Evolutionary conservation across 139 green algal species (phyloP).

Genomic region (Chara braunii): DNA sequence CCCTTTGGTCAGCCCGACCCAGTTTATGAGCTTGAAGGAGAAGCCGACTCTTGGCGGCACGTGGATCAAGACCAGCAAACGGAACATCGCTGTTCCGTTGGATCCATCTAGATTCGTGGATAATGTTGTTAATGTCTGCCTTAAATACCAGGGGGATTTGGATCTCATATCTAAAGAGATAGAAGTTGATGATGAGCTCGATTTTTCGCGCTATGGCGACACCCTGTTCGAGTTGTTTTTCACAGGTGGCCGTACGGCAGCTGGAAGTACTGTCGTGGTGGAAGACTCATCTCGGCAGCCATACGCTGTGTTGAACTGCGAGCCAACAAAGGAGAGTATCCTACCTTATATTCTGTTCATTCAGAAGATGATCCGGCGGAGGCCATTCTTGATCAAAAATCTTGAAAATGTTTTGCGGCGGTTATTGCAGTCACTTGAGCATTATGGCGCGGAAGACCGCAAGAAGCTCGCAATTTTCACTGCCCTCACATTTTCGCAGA

Average conservation of each 20-base stretch:
- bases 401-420: slow-evolving; percentile 86
- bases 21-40: too few relatives aligned
- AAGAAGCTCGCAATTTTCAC: slow-evolving; percentile 36
- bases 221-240: slow-evolving; percentile 44
- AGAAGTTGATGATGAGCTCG: slow-evolving; percentile 67
- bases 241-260: slow-evolving; percentile 14
- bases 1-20: too few relatives aligned
- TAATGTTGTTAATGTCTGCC: slow-evolving; percentile 73
- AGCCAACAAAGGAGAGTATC: slow-evolving; percentile 5
- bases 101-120: slow-evolving; percentile 87
- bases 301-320: slow-evolving; percentile 16
- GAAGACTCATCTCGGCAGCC: slow-evolving; percentile 16
- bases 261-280: slow-evolving; percentile 17
- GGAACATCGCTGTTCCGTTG: slow-evolving; percentile 89
- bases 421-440: slow-evolving; percentile 55
- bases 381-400: slow-evolving; percentile 85
- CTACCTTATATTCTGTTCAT: slow-evolving; percentile 22
- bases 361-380: slow-evolving; percentile 52
- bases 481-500: slow-evolving; percentile 32
- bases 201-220: slow-evolving; percentile 91
- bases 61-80: slow-evolving; percentile 85
- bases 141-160: slow-evolving; percentile 55
- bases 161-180: too few relatives aligned
- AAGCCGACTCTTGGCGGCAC: too few relatives aligned
- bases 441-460: slow-evolving; percentile 28